Conservation (phyloP, 805 yeast genomes). For the Candida succiphila region DNA sequence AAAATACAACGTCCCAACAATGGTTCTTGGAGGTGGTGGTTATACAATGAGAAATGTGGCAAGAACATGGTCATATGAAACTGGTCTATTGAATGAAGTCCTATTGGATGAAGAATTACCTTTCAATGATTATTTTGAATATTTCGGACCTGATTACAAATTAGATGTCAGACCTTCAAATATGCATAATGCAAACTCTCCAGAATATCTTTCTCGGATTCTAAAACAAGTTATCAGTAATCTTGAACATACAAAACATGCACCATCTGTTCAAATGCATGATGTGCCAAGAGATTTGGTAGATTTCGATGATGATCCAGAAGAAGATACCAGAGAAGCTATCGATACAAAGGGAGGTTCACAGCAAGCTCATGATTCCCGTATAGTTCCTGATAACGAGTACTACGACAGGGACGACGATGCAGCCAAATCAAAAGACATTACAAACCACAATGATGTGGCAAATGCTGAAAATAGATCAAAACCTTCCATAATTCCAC, state of each 20-base stretch:
- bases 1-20: constrained; percentile 76
- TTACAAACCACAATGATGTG: constrained; percentile 9
- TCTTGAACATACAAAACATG: constrained; percentile 83
- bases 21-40: constrained; percentile 98
- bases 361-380: constrained; percentile 70
- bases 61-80: constrained; percentile 89
- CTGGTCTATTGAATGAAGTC: constrained; percentile 78
- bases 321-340: constrained; percentile 72
- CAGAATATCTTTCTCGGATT: constrained; percentile 83
- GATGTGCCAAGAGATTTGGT: constrained; percentile 84
- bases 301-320: constrained; percentile 69
- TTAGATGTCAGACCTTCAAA: constrained; percentile 91
- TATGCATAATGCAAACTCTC: constrained; percentile 93
- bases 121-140: constrained; percentile 93
- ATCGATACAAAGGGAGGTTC: constrained; percentile 90
- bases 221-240: constrained; percentile 67
- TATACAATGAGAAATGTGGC: constrained; percentile 97
- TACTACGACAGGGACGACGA: constrained; percentile 59
- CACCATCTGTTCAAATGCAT: constrained; percentile 95
- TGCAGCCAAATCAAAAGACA: constrained; percentile 18
- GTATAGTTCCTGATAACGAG: constrained; percentile 64
- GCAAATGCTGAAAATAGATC: not conserved
- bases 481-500: not conserved
- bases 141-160: constrained; percentile 94
- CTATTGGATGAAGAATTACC: constrained; percentile 72